Evolutionary conservation across 176 grass and related monocot genomes (phyloP), one percentile per base, ranked within the genome.

Genomic region (Oryza glumipatula): DNA sequence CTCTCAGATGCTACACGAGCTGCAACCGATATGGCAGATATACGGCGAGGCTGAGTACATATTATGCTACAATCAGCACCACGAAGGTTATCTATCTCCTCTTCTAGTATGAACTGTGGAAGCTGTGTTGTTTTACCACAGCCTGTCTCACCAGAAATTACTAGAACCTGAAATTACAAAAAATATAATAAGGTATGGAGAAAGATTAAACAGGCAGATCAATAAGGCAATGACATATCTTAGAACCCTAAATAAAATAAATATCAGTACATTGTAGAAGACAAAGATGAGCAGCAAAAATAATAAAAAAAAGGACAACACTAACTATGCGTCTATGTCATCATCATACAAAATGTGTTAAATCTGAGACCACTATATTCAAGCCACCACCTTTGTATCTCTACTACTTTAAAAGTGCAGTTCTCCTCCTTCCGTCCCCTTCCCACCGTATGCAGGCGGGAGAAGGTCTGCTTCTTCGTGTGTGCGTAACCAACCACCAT

Each of bases 111-210:
- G 83, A 98, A 98, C 69, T 98, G 96, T 17, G 96, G 96, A 76
- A 98, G 82, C 66, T 98, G 96, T 15, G 96, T 98, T 76, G 96
- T 98, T 89, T 98, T 98, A 65, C 96, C 96, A 72, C 93, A 98
- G 33, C 96, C 96, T 61, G 96, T 98, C 83, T 98, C 93, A 15
- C 96, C 96, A 83, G 96, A 98, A 86, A 98, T 92, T 61, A 98
- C 96, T 76, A 98, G 80, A 83, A 98, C 91, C 96, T 98, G 86
- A 63, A 80, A 86, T 35, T 23, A 16, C 36, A 78, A 75, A 16
- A 16, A 72, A 68, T 15, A 30, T 58, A 84, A 38, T 58, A 69
- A 89, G 65, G 64, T 82, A 16, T 44, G 43, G 4, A 39, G 74
- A 79, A 43, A 68, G 58, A 77, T 21, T 7, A 47, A 38, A 64